Percentiles rank a stretch among this genome's conserved stretches.
These are phyloP conservation scores for Helianthus tuberosus DNA, from an alignment of 129 eudicot genomes.

Conservation along the genomic window DNA sequence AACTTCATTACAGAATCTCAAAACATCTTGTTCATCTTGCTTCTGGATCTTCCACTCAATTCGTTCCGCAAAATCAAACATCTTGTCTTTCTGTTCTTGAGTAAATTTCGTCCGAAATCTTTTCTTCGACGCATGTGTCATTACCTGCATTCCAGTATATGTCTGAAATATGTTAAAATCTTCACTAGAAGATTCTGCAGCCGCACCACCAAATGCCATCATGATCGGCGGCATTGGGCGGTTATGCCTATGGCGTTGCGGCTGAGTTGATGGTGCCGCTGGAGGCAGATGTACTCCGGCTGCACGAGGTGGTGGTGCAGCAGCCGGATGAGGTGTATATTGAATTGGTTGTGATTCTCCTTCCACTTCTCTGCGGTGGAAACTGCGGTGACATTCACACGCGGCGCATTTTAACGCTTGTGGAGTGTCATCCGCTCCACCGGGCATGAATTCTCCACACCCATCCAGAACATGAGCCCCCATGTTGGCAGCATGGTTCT, in stretches of 20 bases:
- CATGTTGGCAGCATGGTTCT: conserved; percentile 72
- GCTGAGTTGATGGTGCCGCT: conserved; percentile 20
- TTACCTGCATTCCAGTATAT: conserved; percentile 30
- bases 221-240: conserved; percentile 48
- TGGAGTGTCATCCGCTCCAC: conserved; percentile 67
- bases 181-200: conserved; percentile 81
- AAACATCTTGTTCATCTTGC: conserved; percentile 71
- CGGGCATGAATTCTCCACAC: conserved; percentile 93
- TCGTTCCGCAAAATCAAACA: conserved; percentile 71
- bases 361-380: conserved; percentile 71
- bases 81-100: conserved; percentile 68
- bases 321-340: conserved; percentile 3
- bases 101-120: conserved; percentile 76
- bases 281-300: conserved; percentile 25
- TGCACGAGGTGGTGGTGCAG: conserved; percentile 23
- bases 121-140: conserved; percentile 52
- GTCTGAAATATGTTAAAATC: conserved; percentile 59
- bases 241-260: conserved; percentile 33
- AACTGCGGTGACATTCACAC: conserved; percentile 88
- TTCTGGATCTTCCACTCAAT: conserved; percentile 87
- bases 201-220: conserved; percentile 69
- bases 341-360: conserved; percentile 38
- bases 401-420: conserved; percentile 78
- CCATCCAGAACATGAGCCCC: conserved; percentile 80
- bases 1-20: conserved; percentile 54